These are phyloP conservation scores for Myxozyma sirexii DNA, from an alignment of 805 yeast genomes.

Conservation along the genomic window DNA sequence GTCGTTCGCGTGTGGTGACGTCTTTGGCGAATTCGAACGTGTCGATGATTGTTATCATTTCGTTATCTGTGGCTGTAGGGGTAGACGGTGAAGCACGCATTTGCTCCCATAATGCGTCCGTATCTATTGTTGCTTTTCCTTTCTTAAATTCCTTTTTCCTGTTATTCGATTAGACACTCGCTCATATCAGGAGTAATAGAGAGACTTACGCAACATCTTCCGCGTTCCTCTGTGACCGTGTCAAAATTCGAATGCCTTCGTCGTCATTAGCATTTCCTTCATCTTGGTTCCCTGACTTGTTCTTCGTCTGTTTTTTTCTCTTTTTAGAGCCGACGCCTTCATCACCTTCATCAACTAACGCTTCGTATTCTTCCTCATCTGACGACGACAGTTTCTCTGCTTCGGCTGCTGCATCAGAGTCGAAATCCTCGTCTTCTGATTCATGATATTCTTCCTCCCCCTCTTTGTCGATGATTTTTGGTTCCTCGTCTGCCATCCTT, in stretches of 20 bases:
- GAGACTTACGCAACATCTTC: conserved; percentile 20
- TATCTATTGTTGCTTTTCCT: conserved; percentile 29
- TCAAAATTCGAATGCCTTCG: conserved; percentile 23
- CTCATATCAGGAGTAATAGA: neutral
- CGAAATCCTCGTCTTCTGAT: conserved; percentile 37
- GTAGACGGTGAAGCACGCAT: conserved; percentile 16
- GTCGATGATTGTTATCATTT: conserved; percentile 69
- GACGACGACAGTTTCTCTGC: conserved; percentile 11
- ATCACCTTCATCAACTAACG: conserved; percentile 21
- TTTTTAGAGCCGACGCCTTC: conserved; percentile 1
- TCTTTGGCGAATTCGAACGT: conserved; percentile 91
- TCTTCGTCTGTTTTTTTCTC: conserved; percentile 1
- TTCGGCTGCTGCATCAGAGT: conserved; percentile 22
- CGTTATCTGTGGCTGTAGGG: conserved; percentile 37
- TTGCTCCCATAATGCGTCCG: conserved; percentile 34
- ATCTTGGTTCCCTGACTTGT: neutral
- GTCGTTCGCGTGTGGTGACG: conserved; percentile 71
- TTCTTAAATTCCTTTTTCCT: conserved; percentile 1
- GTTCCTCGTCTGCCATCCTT: neutral
- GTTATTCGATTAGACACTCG: neutral
- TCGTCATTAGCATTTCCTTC: conserved; percentile 7
- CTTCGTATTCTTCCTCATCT: conserved; percentile 25
- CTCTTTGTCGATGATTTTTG: neutral
- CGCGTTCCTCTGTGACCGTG: conserved; percentile 25
- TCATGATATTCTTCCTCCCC: conserved; percentile 36